Evolutionary conservation across 495 filamentous ascomycete genomes (phyloP).

Genomic region (Penicillium angulare): DNA sequence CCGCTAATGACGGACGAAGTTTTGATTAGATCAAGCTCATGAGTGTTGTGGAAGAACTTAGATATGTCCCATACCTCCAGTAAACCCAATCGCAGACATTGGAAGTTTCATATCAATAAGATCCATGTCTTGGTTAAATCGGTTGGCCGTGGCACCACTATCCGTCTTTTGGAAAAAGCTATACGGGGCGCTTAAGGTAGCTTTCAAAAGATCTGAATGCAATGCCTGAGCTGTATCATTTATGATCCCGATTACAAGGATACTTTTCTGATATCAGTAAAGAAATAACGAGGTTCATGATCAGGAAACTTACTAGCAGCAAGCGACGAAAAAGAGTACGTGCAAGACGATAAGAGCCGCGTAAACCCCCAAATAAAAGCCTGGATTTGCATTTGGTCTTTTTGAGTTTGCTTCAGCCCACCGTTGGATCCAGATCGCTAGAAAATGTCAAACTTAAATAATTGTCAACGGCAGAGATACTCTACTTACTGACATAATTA

Average conservation of each 20-base stretch:
- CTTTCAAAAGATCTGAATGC: neutral
- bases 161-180: neutral
- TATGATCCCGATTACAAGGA: neutral
- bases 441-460: neutral
- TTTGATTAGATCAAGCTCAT: no score
- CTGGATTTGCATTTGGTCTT: neutral
- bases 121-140: constrained; percentile 30
- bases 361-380: neutral
- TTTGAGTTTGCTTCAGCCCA: neutral
- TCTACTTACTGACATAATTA: neutral
- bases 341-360: neutral
- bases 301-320: neutral
- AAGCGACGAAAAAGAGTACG: neutral
- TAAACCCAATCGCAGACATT: constrained; percentile 3
- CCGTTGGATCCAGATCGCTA: neutral
- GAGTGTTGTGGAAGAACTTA: no score
- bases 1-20: no score
- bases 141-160: neutral
- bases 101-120: constrained; percentile 40
- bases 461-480: neutral
- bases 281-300: neutral
- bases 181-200: neutral
- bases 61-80: constrained; percentile 1
- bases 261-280: neutral
- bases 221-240: neutral